These are phyloP conservation scores for Aspergillus sclerotialis DNA, from an alignment of 2,329 filamentous ascomycete species.

Conservation along the genomic window DNA sequence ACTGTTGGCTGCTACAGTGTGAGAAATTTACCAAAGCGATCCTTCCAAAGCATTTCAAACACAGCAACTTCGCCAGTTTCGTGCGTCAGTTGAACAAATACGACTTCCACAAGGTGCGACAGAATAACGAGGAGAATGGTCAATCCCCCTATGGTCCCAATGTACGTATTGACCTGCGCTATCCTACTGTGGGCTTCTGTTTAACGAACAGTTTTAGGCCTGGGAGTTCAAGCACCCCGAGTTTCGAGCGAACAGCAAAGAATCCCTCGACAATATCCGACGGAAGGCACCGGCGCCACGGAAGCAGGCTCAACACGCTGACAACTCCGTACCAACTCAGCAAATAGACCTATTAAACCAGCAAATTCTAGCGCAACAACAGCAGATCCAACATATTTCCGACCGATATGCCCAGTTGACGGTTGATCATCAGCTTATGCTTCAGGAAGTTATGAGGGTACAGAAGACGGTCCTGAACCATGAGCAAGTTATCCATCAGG, in stretches of 20 bases:
- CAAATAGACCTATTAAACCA: conserved; percentile 86
- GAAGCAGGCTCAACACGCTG: conserved; percentile 61
- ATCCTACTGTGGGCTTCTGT: conserved; percentile 2
- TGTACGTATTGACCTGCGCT: conserved; percentile 40
- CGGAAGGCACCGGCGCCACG: conserved; percentile 88
- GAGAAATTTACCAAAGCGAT: conserved; percentile 98
- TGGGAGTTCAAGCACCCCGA: conserved; percentile 98
- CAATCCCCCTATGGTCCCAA: conserved; percentile 74
- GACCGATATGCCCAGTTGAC: conserved; percentile 75
- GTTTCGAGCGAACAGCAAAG: conserved; percentile 92
- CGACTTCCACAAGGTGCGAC: conserved; percentile 96
- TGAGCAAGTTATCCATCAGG: conserved; percentile 63
- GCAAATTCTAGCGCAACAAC: conserved; percentile 81
- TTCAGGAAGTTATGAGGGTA: conserved; percentile 58
- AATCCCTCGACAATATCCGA: conserved; percentile 91
- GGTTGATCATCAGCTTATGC: conserved; percentile 57
- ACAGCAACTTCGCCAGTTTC: conserved; percentile 97
- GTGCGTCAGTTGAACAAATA: conserved; percentile 95
- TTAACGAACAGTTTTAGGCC: conserved; percentile 46
- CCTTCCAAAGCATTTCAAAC: conserved; percentile 96
- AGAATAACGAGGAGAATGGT: conserved; percentile 78
- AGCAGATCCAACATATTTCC: conserved; percentile 82
- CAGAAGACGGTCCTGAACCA: conserved; percentile 67
- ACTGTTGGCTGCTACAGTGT: conserved; percentile 53
- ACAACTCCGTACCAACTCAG: conserved; percentile 71